phyloP scores from a whole-genome alignment of 441 rosid genomes.

The Gossypium davidsonii region DNA sequence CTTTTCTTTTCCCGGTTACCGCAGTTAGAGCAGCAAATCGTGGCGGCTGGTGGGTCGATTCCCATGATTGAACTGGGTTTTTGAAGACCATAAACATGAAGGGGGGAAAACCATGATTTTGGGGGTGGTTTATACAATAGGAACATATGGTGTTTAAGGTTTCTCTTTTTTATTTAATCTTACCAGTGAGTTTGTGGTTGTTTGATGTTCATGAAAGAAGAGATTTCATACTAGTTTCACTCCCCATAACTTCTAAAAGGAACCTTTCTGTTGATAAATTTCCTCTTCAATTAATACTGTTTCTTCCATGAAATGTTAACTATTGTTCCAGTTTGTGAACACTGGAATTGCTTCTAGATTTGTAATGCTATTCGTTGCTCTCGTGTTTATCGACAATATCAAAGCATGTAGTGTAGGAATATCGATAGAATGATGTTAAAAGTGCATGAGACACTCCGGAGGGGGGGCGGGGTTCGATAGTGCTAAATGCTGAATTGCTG shows the following conservation, averaged over 20 bases:
- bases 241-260: not conserved
- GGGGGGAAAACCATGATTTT: not conserved
- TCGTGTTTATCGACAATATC: not conserved
- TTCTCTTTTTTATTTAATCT: slow-evolving; percentile 8
- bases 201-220: slow-evolving; percentile 17
- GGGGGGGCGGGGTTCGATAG: not conserved
- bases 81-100: slow-evolving; percentile 18
- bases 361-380: not conserved
- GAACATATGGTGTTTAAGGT: slow-evolving; percentile 12
- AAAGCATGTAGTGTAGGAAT: not conserved
- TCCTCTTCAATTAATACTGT: not conserved
- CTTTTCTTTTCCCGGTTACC: not conserved
- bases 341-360: not conserved
- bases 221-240: slow-evolving; percentile 8
- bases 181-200: slow-evolving; percentile 18
- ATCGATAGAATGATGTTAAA: not conserved
- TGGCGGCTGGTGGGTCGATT: slow-evolving; percentile 78
- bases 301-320: not conserved
- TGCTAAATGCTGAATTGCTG: not conserved
- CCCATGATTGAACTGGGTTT: slow-evolving; percentile 46
- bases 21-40: slow-evolving; percentile 88
- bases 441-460: too few relatives aligned
- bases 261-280: not conserved
- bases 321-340: not conserved
- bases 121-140: slow-evolving; percentile 21